A percentile compares a stretch with the other conserved stretches of the same genome.
Evolutionary conservation across 768 basidiomycete species (phyloP).

Genomic region (Ramaria sp.): DNA sequence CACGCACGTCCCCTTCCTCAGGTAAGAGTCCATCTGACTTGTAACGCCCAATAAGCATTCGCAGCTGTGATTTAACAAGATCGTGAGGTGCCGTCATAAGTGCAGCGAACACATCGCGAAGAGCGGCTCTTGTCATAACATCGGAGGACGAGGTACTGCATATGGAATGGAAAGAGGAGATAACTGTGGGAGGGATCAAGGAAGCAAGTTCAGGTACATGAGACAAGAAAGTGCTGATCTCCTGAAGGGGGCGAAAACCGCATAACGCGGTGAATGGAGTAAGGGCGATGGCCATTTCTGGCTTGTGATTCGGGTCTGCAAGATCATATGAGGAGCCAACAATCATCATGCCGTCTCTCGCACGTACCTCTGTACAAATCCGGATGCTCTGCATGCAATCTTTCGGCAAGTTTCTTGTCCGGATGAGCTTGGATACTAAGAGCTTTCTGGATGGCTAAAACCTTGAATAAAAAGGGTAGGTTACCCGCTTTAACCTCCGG

Average conservation of each 20-base stretch:
- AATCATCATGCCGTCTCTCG: neutral
- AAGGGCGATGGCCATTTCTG: slow-evolving; percentile 97
- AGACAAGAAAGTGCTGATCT: slow-evolving; percentile 57
- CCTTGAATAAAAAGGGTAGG: slow-evolving; percentile 87
- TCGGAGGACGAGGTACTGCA: slow-evolving; percentile 31
- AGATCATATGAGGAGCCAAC: neutral
- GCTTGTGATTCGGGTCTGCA: slow-evolving; percentile 92
- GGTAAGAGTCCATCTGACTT: slow-evolving; percentile 26
- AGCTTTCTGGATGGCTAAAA: slow-evolving; percentile 81
- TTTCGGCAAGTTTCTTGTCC: slow-evolving; percentile 71
- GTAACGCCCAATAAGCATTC: slow-evolving; percentile 43
- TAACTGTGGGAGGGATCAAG: slow-evolving; percentile 51
- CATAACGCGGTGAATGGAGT: slow-evolving; percentile 86
- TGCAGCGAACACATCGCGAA: slow-evolving; percentile 53
- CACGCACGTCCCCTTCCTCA: slow-evolving; percentile 36
- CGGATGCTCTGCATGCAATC: slow-evolving; percentile 47
- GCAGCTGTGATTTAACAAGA: slow-evolving; percentile 42
- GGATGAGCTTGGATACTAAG: slow-evolving; percentile 90
- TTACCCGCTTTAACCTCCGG: slow-evolving; percentile 35
- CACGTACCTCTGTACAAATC: neutral
- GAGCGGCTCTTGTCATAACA: slow-evolving; percentile 30
- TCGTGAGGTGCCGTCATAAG: slow-evolving; percentile 70
- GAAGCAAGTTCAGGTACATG: slow-evolving; percentile 65
- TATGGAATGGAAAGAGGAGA: slow-evolving; percentile 38
- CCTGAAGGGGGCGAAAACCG: slow-evolving; percentile 76